These are phyloP conservation scores for Picea sitchensis DNA, from an alignment of 75 land plant genomes.

Conservation along the genomic window DNA sequence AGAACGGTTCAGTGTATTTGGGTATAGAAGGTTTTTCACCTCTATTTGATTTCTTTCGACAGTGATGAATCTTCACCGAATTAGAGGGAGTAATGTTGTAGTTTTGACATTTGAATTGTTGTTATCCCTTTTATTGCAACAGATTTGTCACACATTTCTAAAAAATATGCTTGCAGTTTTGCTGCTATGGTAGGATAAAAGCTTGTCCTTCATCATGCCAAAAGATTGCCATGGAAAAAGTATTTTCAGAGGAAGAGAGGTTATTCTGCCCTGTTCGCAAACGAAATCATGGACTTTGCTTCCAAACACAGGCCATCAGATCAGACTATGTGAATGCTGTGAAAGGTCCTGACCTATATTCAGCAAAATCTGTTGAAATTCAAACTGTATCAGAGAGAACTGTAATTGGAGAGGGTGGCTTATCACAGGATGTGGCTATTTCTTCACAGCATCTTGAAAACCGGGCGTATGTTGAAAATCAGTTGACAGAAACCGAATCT, in stretches of 20 bases:
- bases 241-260: slow-evolving; percentile 9
- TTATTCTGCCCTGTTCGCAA: background rate
- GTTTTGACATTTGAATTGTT: background rate
- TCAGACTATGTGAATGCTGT: background rate
- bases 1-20: background rate
- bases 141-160: background rate
- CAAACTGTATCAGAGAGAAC: background rate
- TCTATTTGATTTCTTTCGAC: background rate
- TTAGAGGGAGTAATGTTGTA: background rate
- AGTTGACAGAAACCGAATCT: background rate
- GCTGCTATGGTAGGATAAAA: slow-evolving; percentile 5
- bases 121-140: background rate
- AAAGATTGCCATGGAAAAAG: background rate
- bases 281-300: background rate
- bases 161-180: slow-evolving; percentile 8
- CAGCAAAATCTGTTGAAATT: background rate
- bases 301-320: background rate
- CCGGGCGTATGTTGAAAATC: background rate
- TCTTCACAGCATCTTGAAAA: background rate
- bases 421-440: background rate
- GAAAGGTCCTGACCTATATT: background rate
- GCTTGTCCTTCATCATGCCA: background rate
- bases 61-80: background rate
- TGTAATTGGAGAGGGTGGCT: background rate
- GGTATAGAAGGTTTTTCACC: background rate